Conservation (phyloP, 352 stramenopile genomes). For the Pythium insidiosum region DNA sequence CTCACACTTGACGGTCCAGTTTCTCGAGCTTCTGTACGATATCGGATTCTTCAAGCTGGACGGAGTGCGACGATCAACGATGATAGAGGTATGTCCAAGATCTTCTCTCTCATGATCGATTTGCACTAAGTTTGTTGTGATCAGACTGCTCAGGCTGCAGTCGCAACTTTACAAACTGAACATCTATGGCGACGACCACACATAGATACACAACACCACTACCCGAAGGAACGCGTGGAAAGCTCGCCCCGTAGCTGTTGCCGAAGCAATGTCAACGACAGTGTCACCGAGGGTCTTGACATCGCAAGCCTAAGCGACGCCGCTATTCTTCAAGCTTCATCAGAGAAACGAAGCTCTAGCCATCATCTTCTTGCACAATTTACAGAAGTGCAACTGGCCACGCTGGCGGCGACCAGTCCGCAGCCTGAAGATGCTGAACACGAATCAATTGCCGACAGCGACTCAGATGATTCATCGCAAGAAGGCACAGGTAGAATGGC, state of each 20-base stretch:
- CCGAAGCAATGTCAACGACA: neutral
- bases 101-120: neutral
- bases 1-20: too few relatives aligned
- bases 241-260: conserved; percentile 1
- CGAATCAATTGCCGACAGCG: neutral
- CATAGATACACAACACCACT: conserved; percentile 2
- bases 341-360: conserved; percentile 18
- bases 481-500: too few relatives aligned
- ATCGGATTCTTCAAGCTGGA: conserved; percentile 21
- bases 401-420: conserved; percentile 9
- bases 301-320: too few relatives aligned
- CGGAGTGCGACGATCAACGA: conserved; percentile 8
- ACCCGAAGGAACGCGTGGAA: conserved; percentile 17
- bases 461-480: conserved; percentile 2
- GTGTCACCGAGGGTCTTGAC: neutral
- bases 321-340: too few relatives aligned
- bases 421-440: neutral
- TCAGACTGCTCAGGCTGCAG: conserved; percentile 18
- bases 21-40: conserved; percentile 16
- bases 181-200: conserved; percentile 3
- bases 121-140: neutral
- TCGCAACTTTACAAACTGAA: conserved; percentile 12
- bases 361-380: conserved; percentile 28
- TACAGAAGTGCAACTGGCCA: conserved; percentile 20
- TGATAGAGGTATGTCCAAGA: conserved; percentile 14